Evolutionary conservation across 768 basidiomycete species (phyloP).

Genomic region (Rhizopogon salebrosus): DNA sequence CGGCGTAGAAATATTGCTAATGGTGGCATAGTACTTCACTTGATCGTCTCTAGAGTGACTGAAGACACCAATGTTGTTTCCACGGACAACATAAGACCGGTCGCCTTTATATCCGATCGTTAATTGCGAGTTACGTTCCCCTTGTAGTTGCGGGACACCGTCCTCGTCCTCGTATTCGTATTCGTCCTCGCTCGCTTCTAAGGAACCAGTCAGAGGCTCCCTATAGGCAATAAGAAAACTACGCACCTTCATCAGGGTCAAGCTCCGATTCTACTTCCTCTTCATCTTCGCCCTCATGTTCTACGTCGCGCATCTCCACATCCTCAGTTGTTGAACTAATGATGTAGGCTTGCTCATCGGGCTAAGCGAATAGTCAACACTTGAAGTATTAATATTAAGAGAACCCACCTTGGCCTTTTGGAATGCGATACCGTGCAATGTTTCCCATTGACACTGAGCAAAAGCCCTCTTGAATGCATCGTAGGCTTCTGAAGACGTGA

Average conservation of each 20-base stretch:
- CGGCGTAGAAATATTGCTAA: slow-evolving; percentile 73
- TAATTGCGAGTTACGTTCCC: slow-evolving; percentile 80
- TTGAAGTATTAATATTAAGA: neutral
- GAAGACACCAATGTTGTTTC: slow-evolving; percentile 89
- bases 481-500: slow-evolving; percentile 52
- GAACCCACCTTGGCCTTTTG: slow-evolving; percentile 67
- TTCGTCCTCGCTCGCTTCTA: slow-evolving; percentile 39
- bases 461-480: slow-evolving; percentile 56
- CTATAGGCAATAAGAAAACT: neutral
- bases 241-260: slow-evolving; percentile 56
- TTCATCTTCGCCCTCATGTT: slow-evolving; percentile 73
- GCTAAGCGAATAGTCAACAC: slow-evolving; percentile 30
- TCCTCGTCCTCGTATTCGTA: slow-evolving; percentile 41
- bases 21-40: slow-evolving; percentile 83
- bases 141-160: slow-evolving; percentile 36
- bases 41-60: slow-evolving; percentile 62
- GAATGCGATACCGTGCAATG: slow-evolving; percentile 67
- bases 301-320: slow-evolving; percentile 80
- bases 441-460: slow-evolving; percentile 76
- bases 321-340: slow-evolving; percentile 73
- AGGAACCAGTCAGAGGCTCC: neutral
- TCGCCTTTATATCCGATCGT: slow-evolving; percentile 95
- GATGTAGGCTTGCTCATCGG: slow-evolving; percentile 86
- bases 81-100: slow-evolving; percentile 88
- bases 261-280: slow-evolving; percentile 70